Conservation (phyloP, 179 eudicot species). For the Beta lomatogona region DNA sequence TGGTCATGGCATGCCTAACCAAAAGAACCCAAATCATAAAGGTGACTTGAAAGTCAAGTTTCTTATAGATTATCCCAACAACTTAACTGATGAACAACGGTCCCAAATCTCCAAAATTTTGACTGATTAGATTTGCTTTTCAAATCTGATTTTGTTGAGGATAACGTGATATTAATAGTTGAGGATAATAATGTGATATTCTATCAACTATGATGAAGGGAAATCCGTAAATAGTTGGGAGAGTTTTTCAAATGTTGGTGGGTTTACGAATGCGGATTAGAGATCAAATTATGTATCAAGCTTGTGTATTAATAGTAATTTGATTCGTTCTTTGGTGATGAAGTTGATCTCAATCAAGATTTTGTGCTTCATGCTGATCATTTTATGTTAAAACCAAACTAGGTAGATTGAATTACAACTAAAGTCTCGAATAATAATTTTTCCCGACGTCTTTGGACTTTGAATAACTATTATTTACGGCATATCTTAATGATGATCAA, state of each 20-base stretch:
- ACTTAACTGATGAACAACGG: conserved; percentile 44
- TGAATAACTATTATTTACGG: no score
- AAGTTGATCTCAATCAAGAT: no score
- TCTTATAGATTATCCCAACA: conserved; percentile 46
- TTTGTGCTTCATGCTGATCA: no score
- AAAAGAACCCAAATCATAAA: conserved; percentile 39
- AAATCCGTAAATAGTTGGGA: neutral
- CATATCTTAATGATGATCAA: no score
- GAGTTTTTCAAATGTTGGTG: neutral
- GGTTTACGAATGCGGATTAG: neutral
- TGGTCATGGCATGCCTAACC: conserved; percentile 69
- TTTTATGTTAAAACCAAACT: no score
- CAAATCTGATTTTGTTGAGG: neutral
- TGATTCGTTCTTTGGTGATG: neutral
- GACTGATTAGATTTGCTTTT: neutral
- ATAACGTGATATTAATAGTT: no score
- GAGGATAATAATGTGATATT: neutral
- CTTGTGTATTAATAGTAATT: neutral
- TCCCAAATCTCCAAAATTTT: conserved; percentile 39
- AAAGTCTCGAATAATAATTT: no score
- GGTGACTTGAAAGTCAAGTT: conserved; percentile 55
- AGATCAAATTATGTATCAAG: neutral
- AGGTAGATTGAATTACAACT: no score
- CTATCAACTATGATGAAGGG: neutral
- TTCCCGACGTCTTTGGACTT: no score